Conservation (phyloP, 108 stramenopile genomes). For the Skeletonema potamos region DNA sequence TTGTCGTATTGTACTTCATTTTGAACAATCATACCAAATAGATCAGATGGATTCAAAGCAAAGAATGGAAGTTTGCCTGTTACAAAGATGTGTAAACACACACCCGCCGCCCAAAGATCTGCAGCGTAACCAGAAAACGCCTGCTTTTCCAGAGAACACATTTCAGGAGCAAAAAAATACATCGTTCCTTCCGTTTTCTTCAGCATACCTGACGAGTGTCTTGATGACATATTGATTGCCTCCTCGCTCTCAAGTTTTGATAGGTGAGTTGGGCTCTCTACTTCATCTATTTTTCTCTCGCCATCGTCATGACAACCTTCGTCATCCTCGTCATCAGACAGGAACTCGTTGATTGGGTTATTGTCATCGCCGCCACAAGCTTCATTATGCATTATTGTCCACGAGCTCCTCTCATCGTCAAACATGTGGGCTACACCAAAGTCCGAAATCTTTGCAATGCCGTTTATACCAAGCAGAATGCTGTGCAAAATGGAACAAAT, state of each 20-base stretch:
- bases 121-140: conserved; percentile 83
- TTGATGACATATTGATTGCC: conserved; percentile 52
- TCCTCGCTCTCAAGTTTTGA: conserved; percentile 33
- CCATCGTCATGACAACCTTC: too few relatives aligned
- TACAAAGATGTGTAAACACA: conserved; percentile 83
- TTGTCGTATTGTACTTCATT: conserved; percentile 47
- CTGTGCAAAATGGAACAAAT: neutral
- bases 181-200: conserved; percentile 79
- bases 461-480: conserved; percentile 53
- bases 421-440: conserved; percentile 92
- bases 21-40: conserved; percentile 63
- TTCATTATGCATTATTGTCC: neutral
- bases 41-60: conserved; percentile 58
- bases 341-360: conserved; percentile 7
- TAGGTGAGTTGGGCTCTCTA: conserved; percentile 1
- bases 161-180: conserved; percentile 86
- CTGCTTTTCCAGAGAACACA: conserved; percentile 50
- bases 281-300: conserved; percentile 5
- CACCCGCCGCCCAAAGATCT: conserved; percentile 86
- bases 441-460: conserved; percentile 81
- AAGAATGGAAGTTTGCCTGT: conserved; percentile 83
- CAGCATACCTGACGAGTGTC: conserved; percentile 52
- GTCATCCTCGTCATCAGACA: conserved; percentile 2
- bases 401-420: conserved; percentile 53
- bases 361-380: neutral